Base-by-base conservation (phyloP, 1,139 yeast species). In the Candida tunisiensis region DNA sequence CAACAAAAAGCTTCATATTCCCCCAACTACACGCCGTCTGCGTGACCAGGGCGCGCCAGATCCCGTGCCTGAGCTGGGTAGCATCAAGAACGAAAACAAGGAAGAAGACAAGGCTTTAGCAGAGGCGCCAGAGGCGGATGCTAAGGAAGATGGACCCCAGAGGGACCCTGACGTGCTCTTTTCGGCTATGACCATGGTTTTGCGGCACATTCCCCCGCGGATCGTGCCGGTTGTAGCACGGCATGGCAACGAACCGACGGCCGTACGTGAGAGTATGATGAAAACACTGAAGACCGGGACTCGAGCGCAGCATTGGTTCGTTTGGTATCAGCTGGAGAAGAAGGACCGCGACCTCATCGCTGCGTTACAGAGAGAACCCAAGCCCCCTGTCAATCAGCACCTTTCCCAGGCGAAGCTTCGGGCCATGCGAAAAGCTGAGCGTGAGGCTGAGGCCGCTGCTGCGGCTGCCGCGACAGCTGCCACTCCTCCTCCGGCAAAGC, bases 261-360 rank as follows among this genome's bases (percentile, higher is more conserved):
- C 62, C 11, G 83, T 75, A 0, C 68, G 61, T 31, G 51, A 54
- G 13, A 54, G 61, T 19, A 83, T 85, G 94, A 57, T 62, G 25
- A 53, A 62, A 9, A 64, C 75, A 1, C 47, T 82, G 33, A 55
- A 58, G 9, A 56, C 53, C 11, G 94, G 94, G 1, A 60, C 58
- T 1, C 60, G 88, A 30, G 53, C 71, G 5, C 56, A 74, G 6
- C 66, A 67, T 20, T 69, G 69, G 42, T 67, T 75, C 43, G 57
- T 80, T 20, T 83, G 94, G 94, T 79, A 74, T 41, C 82, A 79
- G 41, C 62, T 83, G 13, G 94, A 82, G 47, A 88, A 83, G 4
- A 65, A 68, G 28, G 71, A 75, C 34, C 88, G 75, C 42, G 82
- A 72, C 33, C 34, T 51, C 12, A 28, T 39, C 19, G 52, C 47